A percentile compares a stretch with the other conserved stretches of the same genome.
Conservation (phyloP, 106 monocot genomes). For the Vanilla planifolia region DNA sequence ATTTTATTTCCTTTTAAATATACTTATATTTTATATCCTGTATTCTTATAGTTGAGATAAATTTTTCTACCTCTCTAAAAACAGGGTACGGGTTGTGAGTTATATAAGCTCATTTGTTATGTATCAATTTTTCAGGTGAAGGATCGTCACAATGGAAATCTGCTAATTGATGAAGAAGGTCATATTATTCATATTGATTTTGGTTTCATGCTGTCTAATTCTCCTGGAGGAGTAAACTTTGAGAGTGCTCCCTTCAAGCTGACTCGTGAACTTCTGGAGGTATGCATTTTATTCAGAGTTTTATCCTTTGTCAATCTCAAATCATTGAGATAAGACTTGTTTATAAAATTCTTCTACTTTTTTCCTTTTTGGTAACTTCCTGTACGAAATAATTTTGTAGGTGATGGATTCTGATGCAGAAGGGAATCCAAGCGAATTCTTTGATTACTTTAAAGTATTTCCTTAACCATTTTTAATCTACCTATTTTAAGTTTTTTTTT, state of each 20-base stretch:
- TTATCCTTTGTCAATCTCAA: too few species aligned
- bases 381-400: slow-evolving; percentile 20
- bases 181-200: slow-evolving; percentile 99
- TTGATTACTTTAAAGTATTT: slow-evolving; percentile 94
- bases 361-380: neutral
- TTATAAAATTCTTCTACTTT: neutral
- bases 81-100: too few species aligned
- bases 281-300: slow-evolving; percentile 18
- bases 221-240: slow-evolving; percentile 98
- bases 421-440: slow-evolving; percentile 98
- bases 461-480: neutral
- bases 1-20: too few species aligned
- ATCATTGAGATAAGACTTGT: neutral
- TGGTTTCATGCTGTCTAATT: slow-evolving; percentile 99
- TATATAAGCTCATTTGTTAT: too few species aligned
- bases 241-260: slow-evolving; percentile 98
- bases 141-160: slow-evolving; percentile 98
- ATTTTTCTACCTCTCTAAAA: too few species aligned
- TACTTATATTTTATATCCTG: too few species aligned
- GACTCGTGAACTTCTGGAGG: slow-evolving; percentile 96
- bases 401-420: slow-evolving; percentile 99
- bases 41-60: too few species aligned
- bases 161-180: slow-evolving; percentile 94
- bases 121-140: slow-evolving; percentile 52
- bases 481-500: neutral